Percentiles rank a stretch among this genome's conserved stretches.
Evolutionary conservation across 768 basidiomycete genomes (phyloP).

Genomic region (Suillus decipiens): DNA sequence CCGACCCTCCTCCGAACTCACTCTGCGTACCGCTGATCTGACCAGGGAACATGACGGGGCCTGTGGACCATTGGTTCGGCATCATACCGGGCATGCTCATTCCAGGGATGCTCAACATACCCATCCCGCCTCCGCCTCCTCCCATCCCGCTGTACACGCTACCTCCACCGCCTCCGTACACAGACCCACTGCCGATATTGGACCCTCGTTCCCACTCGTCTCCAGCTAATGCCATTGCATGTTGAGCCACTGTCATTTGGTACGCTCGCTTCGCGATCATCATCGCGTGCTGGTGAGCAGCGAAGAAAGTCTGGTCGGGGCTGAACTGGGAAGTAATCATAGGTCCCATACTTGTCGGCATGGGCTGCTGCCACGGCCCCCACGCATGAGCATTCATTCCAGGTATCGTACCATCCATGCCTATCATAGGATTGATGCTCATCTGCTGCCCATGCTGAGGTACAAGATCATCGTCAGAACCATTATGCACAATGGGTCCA

Average conservation of each 20-base stretch:
- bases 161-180: constrained; percentile 40
- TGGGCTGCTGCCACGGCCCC: constrained; percentile 28
- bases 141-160: constrained; percentile 48
- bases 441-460: constrained; percentile 29
- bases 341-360: constrained; percentile 23
- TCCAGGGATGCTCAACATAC: constrained; percentile 41
- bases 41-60: constrained; percentile 55
- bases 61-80: constrained; percentile 42
- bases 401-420: constrained; percentile 31
- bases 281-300: constrained; percentile 88
- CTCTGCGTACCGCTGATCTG: constrained; percentile 52
- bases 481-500: constrained; percentile 58
- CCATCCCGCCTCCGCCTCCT: constrained; percentile 39
- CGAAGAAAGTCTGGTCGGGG: constrained; percentile 59
- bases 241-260: constrained; percentile 88
- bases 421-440: constrained; percentile 37
- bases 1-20: constrained; percentile 62
- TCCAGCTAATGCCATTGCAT: constrained; percentile 84
- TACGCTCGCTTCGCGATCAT: constrained; percentile 86
- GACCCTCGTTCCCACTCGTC: constrained; percentile 91
- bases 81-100: constrained; percentile 40
- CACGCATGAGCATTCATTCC: constrained; percentile 38
- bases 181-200: constrained; percentile 41
- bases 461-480: constrained; percentile 43
- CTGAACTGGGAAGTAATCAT: constrained; percentile 44